A percentile compares a stretch with the other conserved stretches of the same genome.
phyloP scores from a whole-genome alignment of 2,329 filamentous ascomycete genomes.

The Ascosphaera apis region DNA sequence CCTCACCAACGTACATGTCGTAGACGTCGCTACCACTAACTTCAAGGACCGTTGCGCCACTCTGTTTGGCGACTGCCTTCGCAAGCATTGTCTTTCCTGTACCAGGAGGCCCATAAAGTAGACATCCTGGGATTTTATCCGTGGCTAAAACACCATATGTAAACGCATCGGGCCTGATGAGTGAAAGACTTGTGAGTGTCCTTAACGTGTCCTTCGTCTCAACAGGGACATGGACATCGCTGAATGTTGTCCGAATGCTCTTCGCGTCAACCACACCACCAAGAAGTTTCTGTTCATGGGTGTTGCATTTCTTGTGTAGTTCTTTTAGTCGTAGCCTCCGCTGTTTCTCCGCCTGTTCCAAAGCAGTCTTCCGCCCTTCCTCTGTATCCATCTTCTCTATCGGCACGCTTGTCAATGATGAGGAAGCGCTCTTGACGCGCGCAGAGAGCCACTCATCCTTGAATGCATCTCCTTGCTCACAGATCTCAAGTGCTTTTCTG shows the following conservation, averaged over 20 bases:
- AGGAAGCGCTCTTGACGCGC: conserved; percentile 1
- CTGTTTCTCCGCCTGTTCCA: conserved; percentile 14
- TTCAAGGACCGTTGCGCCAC: conserved; percentile 95
- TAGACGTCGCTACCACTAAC: conserved; percentile 92
- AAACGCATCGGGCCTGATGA: conserved; percentile 83
- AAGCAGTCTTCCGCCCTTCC: conserved; percentile 11
- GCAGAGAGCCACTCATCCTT: conserved; percentile 14
- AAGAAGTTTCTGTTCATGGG: conserved; percentile 63
- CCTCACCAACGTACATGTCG: conserved; percentile 97
- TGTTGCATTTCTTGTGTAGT: conserved; percentile 36
- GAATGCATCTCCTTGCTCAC: conserved; percentile 19
- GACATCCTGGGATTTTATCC: conserved; percentile 72
- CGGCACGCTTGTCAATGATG: not conserved
- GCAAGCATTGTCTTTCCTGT: conserved; percentile 99
- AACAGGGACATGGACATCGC: conserved; percentile 57
- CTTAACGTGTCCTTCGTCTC: conserved; percentile 76
- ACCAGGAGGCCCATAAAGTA: conserved; percentile 88
- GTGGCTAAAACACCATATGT: conserved; percentile 79
- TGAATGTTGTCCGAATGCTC: conserved; percentile 68
- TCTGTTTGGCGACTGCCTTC: conserved; percentile 91
- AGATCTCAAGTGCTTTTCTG: conserved; percentile 14
- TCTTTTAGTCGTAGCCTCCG: conserved; percentile 23
- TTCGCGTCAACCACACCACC: conserved; percentile 60
- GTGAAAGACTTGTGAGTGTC: conserved; percentile 66
- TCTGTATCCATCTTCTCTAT: conserved; percentile 8